These are phyloP conservation scores for Guadua angustifolia DNA, from an alignment of 176 grass and related monocot species.

Conservation along the genomic window DNA sequence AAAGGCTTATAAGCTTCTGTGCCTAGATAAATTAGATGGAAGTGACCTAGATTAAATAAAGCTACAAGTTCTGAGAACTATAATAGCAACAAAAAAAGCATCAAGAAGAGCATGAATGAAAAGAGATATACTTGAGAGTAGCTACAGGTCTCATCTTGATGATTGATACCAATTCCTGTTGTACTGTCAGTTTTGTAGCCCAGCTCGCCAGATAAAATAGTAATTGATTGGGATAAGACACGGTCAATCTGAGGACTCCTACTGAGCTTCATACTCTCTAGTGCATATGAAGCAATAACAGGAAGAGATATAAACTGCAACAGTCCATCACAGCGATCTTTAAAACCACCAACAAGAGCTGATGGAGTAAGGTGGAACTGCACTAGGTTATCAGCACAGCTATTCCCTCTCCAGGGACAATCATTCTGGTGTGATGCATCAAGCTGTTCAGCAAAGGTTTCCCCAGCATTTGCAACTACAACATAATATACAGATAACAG, in stretches of 20 bases:
- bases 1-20: conserved; percentile 96
- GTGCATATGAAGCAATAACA: conserved; percentile 69
- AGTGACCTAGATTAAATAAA: conserved; percentile 56
- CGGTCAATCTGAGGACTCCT: conserved; percentile 70
- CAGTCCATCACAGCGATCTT: conserved; percentile 88
- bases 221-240: conserved; percentile 65
- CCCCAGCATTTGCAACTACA: conserved; percentile 68
- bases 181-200: conserved; percentile 60
- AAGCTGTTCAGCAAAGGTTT: conserved; percentile 75
- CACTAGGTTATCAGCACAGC: conserved; percentile 85
- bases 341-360: conserved; percentile 88
- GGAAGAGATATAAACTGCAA: conserved; percentile 87
- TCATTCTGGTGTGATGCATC: conserved; percentile 65
- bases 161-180: conserved; percentile 60
- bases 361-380: conserved; percentile 81
- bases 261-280: conserved; percentile 78
- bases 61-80: conserved; percentile 36
- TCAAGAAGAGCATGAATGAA: conserved; percentile 29
- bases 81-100: conserved; percentile 27
- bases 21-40: conserved; percentile 68
- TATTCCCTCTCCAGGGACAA: conserved; percentile 92
- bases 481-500: conserved; percentile 32
- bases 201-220: conserved; percentile 75
- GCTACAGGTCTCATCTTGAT: conserved; percentile 60
- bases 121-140: conserved; percentile 79